Base-by-base conservation (phyloP, 208 protist species). In the Trypanosoma boissoni region DNA sequence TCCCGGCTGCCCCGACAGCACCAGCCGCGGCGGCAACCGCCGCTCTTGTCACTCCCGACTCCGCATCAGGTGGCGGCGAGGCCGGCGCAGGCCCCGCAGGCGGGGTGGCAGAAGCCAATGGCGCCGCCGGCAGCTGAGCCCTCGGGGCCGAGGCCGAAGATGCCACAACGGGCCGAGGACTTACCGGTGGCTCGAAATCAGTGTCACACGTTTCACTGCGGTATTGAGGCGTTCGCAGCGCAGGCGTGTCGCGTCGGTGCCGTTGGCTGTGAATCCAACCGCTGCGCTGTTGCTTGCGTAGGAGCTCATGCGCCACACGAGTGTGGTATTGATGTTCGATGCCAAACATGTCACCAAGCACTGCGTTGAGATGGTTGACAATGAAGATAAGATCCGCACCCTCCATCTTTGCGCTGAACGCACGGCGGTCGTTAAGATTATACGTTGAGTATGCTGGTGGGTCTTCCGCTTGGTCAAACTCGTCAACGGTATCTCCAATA, bases 311-410 rank as follows among this genome's bases (percentile, higher is more conserved):
- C 0, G 58, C 50, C 24, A 54, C 44, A 4, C n/a, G 52, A 14
- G 39, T 24, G 60, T 85, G 73, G 39, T 56, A 77, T 14, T 64
- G 68, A 58, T 92, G 83, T 68, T 92, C 80, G 20, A 92, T 78
- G 14, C 66, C 66, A 60, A 92, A 95, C 52, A 90, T 74, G 48
- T 95, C 83, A 29, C 70, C 48, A 5, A 95, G 72, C 1, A 86
- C 77, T 28, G 62, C 68, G 44, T 94, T 73, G n/a, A 95, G 76
- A 58, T 91, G 80, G n/a, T 54, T 58, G 12, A 70, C 77, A 36
- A 95, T 66, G 32, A 95, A 66, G 39, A 91, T 59, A 9, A 94
- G 63, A 31, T 91, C 77, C 3, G 66, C 67, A 21, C 80, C 80
- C 8, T 68, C 41, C 34, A 94, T 51, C 31, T 66, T 69, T 26